These are phyloP conservation scores for Corinectria fuckeliana DNA, from an alignment of 2,329 filamentous ascomycete genomes.

Conservation along the genomic window DNA sequence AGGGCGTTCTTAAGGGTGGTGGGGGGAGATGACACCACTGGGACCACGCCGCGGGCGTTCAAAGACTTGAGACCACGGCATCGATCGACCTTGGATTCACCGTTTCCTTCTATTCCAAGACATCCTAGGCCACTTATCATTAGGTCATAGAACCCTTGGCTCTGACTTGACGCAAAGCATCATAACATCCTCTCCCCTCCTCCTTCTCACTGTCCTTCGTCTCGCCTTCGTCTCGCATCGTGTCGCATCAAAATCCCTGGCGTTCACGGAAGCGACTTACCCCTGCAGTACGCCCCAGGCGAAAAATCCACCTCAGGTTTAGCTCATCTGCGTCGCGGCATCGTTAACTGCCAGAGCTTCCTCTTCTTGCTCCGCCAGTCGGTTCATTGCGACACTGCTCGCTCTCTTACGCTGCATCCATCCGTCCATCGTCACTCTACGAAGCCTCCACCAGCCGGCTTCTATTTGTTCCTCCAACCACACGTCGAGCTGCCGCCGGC, in stretches of 20 bases:
- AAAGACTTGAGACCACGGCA: slow-evolving; percentile 11
- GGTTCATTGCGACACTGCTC: slow-evolving; percentile 9
- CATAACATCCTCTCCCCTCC: too few relatives aligned
- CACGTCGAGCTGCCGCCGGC: slow-evolving; percentile 17
- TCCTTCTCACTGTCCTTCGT: slow-evolving; percentile 12
- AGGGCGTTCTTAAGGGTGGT: too few relatives aligned
- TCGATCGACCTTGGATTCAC: not conserved
- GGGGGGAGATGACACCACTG: slow-evolving; percentile 19
- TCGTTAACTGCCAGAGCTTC: slow-evolving; percentile 10
- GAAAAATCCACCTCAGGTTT: slow-evolving; percentile 2
- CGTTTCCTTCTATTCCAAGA: not conserved
- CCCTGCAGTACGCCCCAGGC: not conserved
- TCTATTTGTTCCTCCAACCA: slow-evolving; percentile 16
- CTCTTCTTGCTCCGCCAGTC: slow-evolving; percentile 20
- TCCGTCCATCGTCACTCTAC: not conserved
- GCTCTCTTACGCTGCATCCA: not conserved
- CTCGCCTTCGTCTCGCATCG: slow-evolving; percentile 34
- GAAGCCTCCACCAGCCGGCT: slow-evolving; percentile 18
- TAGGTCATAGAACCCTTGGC: not conserved
- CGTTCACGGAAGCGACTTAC: slow-evolving; percentile 6
- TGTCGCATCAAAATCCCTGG: slow-evolving; percentile 31
- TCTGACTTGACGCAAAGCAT: not conserved
- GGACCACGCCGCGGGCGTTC: slow-evolving; percentile 1
- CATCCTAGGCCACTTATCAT: not conserved
- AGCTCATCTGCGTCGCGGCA: not conserved